Conservation (phyloP, 2,329 filamentous ascomycete genomes). For the Hypoxylon sp. region DNA sequence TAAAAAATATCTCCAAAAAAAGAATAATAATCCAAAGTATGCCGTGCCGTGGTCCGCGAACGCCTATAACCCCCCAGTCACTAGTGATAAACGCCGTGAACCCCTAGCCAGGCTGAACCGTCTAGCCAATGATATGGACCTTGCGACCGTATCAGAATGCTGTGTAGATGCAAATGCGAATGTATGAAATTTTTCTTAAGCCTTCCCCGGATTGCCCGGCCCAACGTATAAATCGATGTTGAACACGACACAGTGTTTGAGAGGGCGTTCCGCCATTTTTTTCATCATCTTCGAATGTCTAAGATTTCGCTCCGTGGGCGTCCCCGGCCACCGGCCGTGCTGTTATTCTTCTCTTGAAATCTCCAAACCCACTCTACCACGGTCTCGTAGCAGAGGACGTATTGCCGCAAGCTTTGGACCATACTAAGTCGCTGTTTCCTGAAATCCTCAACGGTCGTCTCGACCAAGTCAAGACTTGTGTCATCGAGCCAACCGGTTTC, state of each 20-base stretch:
- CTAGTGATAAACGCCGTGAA: conserved; percentile 35
- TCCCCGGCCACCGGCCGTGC: conserved; percentile 39
- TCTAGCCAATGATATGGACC: conserved; percentile 40
- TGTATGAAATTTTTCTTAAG: conserved; percentile 33
- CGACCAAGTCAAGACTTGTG: conserved; percentile 82
- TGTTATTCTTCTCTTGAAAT: conserved; percentile 58
- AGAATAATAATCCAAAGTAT: conserved; percentile 25
- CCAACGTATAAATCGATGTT: conserved; percentile 5
- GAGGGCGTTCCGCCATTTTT: background rate
- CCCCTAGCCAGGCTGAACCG: conserved; percentile 27
- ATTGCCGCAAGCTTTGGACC: conserved; percentile 95
- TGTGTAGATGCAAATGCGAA: conserved; percentile 40
- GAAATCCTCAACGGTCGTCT: conserved; percentile 92
- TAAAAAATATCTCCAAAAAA: background rate
- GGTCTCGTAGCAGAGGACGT: conserved; percentile 96
- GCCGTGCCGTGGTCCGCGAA: conserved; percentile 33
- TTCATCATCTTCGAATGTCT: conserved; percentile 45
- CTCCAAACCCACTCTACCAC: conserved; percentile 86
- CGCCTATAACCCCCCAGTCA: conserved; percentile 28
- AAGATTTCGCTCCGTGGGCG: conserved; percentile 56
- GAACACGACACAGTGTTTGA: conserved; percentile 2
- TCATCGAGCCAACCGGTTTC: conserved; percentile 77
- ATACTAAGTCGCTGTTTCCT: conserved; percentile 90
- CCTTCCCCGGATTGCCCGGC: conserved; percentile 12
- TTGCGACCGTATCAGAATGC: conserved; percentile 38